Evolutionary conservation across 1,139 yeast species (phyloP).

Genomic region (Pneumocystis wakefieldiae): DNA sequence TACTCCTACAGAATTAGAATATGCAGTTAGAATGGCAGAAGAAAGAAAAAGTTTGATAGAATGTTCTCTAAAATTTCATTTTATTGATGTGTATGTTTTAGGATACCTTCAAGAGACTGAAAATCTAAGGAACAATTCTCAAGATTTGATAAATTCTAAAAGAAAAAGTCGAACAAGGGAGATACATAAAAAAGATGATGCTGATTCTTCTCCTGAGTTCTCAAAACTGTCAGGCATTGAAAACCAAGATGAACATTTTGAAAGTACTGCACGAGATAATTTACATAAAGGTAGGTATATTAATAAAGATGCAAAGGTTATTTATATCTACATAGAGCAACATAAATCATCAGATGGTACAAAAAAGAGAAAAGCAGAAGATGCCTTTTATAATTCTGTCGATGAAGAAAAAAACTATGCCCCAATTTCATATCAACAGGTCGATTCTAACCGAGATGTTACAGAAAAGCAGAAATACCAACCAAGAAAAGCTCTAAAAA

Average conservation of each 20-base stretch:
- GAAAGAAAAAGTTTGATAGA: background rate
- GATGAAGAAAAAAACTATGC: background rate
- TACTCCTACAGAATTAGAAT: conserved; percentile 6
- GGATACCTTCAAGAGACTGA: background rate
- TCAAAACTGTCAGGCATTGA: background rate
- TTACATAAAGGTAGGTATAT: background rate
- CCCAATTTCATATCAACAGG: background rate
- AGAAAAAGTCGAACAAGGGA: background rate
- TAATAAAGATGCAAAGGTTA: background rate
- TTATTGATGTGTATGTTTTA: background rate
- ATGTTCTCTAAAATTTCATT: background rate
- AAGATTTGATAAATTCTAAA: background rate
- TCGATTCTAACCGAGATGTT: background rate
- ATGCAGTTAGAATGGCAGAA: background rate
- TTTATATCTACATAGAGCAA: background rate
- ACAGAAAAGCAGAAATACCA: background rate
- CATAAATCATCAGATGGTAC: background rate
- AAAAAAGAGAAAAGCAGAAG: background rate
- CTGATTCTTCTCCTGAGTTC: background rate
- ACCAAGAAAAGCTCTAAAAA: background rate
- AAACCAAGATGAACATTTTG: background rate
- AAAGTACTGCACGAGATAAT: background rate
- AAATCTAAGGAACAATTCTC: background rate
- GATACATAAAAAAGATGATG: background rate
- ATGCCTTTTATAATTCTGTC: background rate